Conservation (phyloP, 345 rosid genomes). For the Durio zibethinus region DNA sequence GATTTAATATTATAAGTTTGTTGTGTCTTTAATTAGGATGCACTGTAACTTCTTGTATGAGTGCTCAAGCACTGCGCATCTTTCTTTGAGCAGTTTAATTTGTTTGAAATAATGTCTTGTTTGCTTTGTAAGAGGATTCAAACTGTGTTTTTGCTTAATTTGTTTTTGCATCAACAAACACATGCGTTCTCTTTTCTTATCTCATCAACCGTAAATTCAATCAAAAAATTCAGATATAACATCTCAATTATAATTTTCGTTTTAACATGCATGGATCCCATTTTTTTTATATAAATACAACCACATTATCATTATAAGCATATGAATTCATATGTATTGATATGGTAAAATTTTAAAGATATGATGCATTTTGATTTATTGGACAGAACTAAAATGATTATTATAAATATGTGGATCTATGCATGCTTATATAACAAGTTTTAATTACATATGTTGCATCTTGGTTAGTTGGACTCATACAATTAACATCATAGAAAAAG, state of each 20-base stretch:
- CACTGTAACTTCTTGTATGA: neutral
- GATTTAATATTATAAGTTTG: neutral
- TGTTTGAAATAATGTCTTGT: conserved; percentile 2
- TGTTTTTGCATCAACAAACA: neutral
- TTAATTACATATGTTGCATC: neutral
- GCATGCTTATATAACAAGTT: neutral
- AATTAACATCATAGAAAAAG: neutral
- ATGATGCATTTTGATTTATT: too few species aligned
- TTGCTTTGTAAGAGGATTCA: neutral
- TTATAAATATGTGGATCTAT: too few species aligned
- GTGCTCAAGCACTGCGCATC: neutral
- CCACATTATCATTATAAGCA: too few species aligned
- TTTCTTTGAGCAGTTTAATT: neutral
- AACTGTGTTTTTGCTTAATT: neutral
- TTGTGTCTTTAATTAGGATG: neutral
- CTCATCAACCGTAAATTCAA: too few species aligned
- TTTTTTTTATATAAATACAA: too few species aligned
- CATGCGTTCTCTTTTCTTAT: neutral
- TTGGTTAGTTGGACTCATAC: neutral
- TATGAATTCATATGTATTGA: too few species aligned
- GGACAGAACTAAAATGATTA: too few species aligned
- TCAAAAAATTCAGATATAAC: too few species aligned
- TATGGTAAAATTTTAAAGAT: too few species aligned
- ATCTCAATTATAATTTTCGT: too few species aligned
- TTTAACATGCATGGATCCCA: too few species aligned